Evolutionary conservation across 306 rosid species (phyloP).

Genomic region (Rosa persica): DNA sequence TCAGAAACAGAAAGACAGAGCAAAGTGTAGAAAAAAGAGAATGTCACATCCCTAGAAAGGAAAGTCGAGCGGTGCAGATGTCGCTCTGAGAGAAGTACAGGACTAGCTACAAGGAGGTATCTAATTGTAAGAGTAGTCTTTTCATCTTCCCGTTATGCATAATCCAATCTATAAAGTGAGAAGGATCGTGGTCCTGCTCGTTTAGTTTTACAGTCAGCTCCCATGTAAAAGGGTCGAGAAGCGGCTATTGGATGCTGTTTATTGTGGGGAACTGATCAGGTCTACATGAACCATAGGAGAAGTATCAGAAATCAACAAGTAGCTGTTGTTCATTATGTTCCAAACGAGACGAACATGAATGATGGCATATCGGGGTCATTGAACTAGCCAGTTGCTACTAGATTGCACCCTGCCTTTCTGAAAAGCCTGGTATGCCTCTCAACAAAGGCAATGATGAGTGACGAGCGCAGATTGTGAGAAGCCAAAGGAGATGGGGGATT

Average conservation of each 20-base stretch:
- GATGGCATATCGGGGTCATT: background rate
- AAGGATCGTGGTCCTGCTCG: slow-evolving; percentile 6
- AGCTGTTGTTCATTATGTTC: background rate
- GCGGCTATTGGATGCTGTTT: slow-evolving; percentile 18
- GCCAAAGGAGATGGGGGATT: background rate
- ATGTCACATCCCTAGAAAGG: background rate
- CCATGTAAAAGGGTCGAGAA: slow-evolving; percentile 28
- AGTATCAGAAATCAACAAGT: background rate
- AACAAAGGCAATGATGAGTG: background rate
- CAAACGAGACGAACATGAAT: background rate
- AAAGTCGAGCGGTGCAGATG: background rate
- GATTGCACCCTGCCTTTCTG: background rate
- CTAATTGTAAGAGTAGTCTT: slow-evolving; percentile 2
- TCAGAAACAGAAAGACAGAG: background rate
- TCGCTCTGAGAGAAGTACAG: background rate
- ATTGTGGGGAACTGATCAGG: slow-evolving; percentile 12
- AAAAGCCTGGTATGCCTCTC: background rate
- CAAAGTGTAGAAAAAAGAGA: background rate
- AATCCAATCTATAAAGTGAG: background rate
- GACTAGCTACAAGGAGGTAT: background rate
- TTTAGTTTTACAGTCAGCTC: slow-evolving; percentile 28
- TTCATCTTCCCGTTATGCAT: slow-evolving; percentile 4
- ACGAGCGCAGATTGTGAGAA: background rate
- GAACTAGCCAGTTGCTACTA: background rate
- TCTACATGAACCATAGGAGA: background rate